Evolutionary conservation across 192 early-diverging fungal genomes (phyloP).

Genomic region (Umbelopsis ramanniana): DNA sequence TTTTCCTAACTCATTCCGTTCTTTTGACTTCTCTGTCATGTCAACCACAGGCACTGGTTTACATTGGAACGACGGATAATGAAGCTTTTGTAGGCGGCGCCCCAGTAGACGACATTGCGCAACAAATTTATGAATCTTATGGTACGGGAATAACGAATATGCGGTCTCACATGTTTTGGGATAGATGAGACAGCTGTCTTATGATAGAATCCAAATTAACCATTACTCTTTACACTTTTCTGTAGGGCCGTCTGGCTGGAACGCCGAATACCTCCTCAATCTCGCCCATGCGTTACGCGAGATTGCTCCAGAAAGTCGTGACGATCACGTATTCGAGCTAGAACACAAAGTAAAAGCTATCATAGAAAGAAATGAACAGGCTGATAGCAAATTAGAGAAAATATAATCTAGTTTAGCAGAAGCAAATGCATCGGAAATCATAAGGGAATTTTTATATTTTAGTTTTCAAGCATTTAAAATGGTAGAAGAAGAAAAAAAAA

Average conservation of each 20-base stretch:
- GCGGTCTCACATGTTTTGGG: too few species aligned
- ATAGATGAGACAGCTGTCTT: not conserved
- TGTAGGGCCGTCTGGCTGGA: constrained; percentile 70
- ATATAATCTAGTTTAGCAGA: too few species aligned
- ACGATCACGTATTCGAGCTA: constrained; percentile 64
- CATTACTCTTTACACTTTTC: not conserved
- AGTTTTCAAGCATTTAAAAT: too few species aligned
- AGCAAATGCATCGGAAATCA: too few species aligned
- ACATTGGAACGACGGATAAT: constrained; percentile 78
- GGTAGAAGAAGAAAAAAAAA: too few species aligned
- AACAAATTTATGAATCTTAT: constrained; percentile 63
- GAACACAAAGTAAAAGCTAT: constrained; percentile 53
- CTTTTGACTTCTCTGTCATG: not conserved
- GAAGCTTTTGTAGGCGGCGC: constrained; percentile 79
- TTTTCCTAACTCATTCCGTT: too few species aligned
- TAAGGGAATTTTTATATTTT: not conserved
- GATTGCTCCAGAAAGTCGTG: constrained; percentile 52
- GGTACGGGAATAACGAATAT: constrained; percentile 40
- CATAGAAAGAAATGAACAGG: constrained; percentile 24
- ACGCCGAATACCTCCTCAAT: constrained; percentile 72
- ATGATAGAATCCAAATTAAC: not conserved
- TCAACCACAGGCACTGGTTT: constrained; percentile 70
- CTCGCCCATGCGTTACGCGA: constrained; percentile 63
- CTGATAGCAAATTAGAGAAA: not conserved
- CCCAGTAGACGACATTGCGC: constrained; percentile 60